phyloP scores from a whole-genome alignment of 225 moss, liverwort and hornwort species.

The Bryoerythrophyllum caledonicum region DNA sequence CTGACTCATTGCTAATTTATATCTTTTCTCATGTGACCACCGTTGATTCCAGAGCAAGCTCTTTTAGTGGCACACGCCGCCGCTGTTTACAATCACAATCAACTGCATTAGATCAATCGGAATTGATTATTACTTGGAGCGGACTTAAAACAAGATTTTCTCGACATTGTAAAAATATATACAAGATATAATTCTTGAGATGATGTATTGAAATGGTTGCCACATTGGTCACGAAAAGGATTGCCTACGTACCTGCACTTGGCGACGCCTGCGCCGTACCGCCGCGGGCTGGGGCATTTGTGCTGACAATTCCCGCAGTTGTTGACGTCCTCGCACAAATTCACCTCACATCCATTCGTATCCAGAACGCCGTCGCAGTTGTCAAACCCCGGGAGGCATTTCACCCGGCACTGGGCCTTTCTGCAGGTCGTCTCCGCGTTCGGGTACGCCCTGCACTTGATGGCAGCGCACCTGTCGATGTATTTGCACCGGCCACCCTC shows the following conservation, averaged over 20 bases:
- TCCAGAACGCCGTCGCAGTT: constrained; percentile 21
- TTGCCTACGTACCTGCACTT: constrained; percentile 22
- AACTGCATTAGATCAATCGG: too few relatives aligned
- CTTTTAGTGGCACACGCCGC: too few relatives aligned
- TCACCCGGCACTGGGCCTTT: not conserved
- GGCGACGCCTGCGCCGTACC: not conserved
- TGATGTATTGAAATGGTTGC: too few relatives aligned
- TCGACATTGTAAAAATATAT: too few relatives aligned
- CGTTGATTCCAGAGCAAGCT: too few relatives aligned
- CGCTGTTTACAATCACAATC: too few relatives aligned
- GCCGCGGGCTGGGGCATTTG: not conserved
- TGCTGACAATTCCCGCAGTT: constrained; percentile 15
- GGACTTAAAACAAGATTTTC: too few relatives aligned
- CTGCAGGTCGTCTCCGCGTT: constrained; percentile 26
- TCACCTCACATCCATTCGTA: constrained; percentile 25
- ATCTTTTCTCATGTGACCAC: too few relatives aligned
- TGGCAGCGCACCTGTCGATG: constrained; percentile 20
- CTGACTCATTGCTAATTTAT: too few relatives aligned
- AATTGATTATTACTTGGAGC: too few relatives aligned
- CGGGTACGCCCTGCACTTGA: constrained; percentile 27
- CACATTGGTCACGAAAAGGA: not conserved
- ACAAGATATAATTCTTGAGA: too few relatives aligned
- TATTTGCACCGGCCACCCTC: constrained; percentile 23
- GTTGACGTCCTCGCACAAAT: constrained; percentile 8
- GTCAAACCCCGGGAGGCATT: constrained; percentile 11